Evolutionary conservation across 805 yeast genomes (phyloP).

Genomic region (Cyberlindnera bimundalis): DNA sequence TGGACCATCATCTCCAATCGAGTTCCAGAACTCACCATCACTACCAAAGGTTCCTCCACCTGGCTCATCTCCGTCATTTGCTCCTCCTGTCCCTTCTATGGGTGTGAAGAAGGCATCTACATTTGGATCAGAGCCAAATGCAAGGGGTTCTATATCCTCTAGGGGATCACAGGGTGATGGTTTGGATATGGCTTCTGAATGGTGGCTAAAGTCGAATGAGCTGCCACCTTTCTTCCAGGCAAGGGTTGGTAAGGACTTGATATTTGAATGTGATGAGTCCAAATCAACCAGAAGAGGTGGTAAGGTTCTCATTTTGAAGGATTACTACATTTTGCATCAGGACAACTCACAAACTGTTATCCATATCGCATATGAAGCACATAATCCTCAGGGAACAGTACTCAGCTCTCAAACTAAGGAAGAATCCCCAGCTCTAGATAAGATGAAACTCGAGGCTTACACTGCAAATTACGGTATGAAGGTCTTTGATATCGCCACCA

Average conservation of each 20-base stretch:
- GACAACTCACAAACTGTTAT: slow-evolving; percentile 68
- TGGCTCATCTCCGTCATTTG: not conserved
- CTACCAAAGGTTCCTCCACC: slow-evolving; percentile 10
- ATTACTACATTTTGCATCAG: slow-evolving; percentile 66
- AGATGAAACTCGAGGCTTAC: slow-evolving; percentile 45
- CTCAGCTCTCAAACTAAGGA: slow-evolving; percentile 30
- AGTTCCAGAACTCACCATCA: slow-evolving; percentile 8
- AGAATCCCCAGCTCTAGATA: slow-evolving; percentile 43
- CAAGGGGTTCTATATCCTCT: slow-evolving; percentile 2
- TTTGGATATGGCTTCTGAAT: slow-evolving; percentile 37
- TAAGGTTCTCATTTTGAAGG: slow-evolving; percentile 45
- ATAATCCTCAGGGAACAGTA: slow-evolving; percentile 52
- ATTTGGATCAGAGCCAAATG: slow-evolving; percentile 9
- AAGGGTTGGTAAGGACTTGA: slow-evolving; percentile 44
- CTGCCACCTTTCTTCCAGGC: slow-evolving; percentile 51
- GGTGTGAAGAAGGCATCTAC: slow-evolving; percentile 20
- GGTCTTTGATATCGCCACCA: slow-evolving; percentile 44
- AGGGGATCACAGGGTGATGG: slow-evolving; percentile 26
- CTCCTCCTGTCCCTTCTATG: slow-evolving; percentile 11
- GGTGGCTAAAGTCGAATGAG: slow-evolving; percentile 62
- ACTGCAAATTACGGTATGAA: slow-evolving; percentile 49
- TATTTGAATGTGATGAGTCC: slow-evolving; percentile 64
- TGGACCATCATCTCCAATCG: slow-evolving; percentile 8
- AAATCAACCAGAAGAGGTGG: slow-evolving; percentile 55
- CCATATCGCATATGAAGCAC: slow-evolving; percentile 51